These are phyloP conservation scores for Rhododendron williamsianum DNA, from an alignment of 148 eudicot species.

Conservation along the genomic window DNA sequence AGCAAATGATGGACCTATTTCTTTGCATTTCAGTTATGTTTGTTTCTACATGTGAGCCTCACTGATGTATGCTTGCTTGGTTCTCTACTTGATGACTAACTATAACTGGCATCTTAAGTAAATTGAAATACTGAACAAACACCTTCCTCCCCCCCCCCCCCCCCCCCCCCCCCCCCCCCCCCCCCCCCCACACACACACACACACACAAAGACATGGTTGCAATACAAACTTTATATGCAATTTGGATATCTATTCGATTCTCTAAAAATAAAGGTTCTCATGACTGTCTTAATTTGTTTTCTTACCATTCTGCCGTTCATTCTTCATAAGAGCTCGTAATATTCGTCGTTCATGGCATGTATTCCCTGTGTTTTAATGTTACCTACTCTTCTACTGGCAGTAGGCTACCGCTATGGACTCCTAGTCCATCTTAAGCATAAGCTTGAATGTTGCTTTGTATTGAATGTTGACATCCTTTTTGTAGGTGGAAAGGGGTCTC, in stretches of 20 bases:
- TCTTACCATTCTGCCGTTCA: not conserved
- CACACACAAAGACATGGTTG: not conserved
- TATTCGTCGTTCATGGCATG: not conserved
- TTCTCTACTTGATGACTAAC: not conserved
- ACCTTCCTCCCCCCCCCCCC: no score
- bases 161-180: no score
- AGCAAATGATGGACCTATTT: not conserved
- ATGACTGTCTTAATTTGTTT: not conserved
- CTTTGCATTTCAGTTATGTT: not conserved
- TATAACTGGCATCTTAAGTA: not conserved
- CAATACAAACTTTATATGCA: not conserved
- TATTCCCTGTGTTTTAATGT: not conserved
- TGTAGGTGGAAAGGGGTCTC: constrained; percentile 41
- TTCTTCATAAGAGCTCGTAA: not conserved
- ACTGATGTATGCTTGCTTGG: not conserved
- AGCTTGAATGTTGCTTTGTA: not conserved
- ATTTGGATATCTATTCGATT: not conserved
- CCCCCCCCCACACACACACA: no score
- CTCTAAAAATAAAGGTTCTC: not conserved
- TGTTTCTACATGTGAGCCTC: not conserved
- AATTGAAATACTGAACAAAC: not conserved
- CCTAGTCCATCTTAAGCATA: not conserved
- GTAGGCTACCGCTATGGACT: not conserved
- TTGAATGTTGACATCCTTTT: not conserved
- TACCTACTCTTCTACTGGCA: not conserved